phyloP scores from a whole-genome alignment of 805 yeast species.

The Teunomyces lycoperdinae region DNA sequence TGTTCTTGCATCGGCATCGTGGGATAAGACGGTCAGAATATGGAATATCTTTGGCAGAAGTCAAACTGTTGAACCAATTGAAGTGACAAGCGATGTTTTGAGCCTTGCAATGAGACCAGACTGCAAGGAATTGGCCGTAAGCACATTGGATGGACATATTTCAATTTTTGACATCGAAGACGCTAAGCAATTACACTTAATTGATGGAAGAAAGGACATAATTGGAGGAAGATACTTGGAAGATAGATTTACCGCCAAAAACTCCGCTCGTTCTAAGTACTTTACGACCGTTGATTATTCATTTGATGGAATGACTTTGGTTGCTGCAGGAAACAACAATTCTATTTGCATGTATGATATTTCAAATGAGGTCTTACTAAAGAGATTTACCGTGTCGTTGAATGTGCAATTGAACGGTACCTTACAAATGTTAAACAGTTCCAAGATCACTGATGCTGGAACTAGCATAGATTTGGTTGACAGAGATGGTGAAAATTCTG shows the following conservation, averaged over 20 bases:
- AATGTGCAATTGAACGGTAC: conserved; percentile 95
- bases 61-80: conserved; percentile 87
- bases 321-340: conserved; percentile 93
- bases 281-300: conserved; percentile 81
- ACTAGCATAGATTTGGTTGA: conserved; percentile 72
- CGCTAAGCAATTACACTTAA: conserved; percentile 75
- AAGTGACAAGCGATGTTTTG: conserved; percentile 78
- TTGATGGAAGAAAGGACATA: conserved; percentile 88
- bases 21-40: conserved; percentile 93
- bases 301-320: conserved; percentile 81
- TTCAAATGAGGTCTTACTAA: conserved; percentile 79
- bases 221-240: conserved; percentile 76
- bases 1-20: conserved; percentile 83
- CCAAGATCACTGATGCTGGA: conserved; percentile 84
- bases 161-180: conserved; percentile 78
- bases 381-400: conserved; percentile 77
- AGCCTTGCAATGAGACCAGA: conserved; percentile 86
- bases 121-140: conserved; percentile 84
- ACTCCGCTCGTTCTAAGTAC: conserved; percentile 78
- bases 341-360: conserved; percentile 90
- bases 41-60: conserved; percentile 92
- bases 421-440: conserved; percentile 70
- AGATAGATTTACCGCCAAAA: conserved; percentile 78
- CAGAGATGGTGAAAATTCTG: conserved; percentile 81
- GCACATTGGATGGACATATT: conserved; percentile 86